Evolutionary conservation across 352 stramenopile species (phyloP), one percentile per base, ranked within the genome.

Genomic region (Phytopythium vexans): DNA sequence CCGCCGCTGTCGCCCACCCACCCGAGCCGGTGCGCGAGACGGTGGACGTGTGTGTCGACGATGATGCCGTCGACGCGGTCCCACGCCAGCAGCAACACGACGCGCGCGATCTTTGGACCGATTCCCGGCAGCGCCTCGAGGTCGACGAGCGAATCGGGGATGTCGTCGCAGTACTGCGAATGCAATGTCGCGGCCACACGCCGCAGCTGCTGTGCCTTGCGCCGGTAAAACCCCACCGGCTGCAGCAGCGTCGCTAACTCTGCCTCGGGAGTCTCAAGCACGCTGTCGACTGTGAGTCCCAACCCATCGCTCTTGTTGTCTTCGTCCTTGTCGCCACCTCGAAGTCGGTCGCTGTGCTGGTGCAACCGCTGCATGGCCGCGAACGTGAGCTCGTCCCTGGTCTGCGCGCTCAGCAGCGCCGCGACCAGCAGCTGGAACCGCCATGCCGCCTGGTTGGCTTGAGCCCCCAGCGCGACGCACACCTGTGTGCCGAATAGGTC

Each of bases 21-120:
- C 15, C 66, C 63, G 3, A 92, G 70, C 21, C 82, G 75, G n/a
- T 82, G 62, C 0, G 79, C 64, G 8, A 92, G 63, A 9, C 82
- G 79, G 43, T 90, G 82, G 9, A 92, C 75, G 56, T 92, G 82
- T 1, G 82, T 92, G 66, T 92, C 82, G 37, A 92, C 82, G 38
- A 90, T 77, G 42, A 92, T 66, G 1, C 82, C 82, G 51, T 84
- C 64, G n/a, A 77, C 74, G 41, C 73, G 49, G 11, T 64, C 58
- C 82, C 82, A 92, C 1, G 79, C 79, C 4, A 92, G 49, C 41
- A 90, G 54, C 43, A 76, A 52, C 27, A 88, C 72, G 12, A 92
- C 67, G 33, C 82, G 77, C 21, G 79, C 79, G 54, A 92, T 83
- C 60, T 92, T 92, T 4, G 82, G 79, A 0, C 82, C 82, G 15